phyloP scores from a whole-genome alignment of 768 basidiomycete genomes.

The Leccinum disarticulatum region DNA sequence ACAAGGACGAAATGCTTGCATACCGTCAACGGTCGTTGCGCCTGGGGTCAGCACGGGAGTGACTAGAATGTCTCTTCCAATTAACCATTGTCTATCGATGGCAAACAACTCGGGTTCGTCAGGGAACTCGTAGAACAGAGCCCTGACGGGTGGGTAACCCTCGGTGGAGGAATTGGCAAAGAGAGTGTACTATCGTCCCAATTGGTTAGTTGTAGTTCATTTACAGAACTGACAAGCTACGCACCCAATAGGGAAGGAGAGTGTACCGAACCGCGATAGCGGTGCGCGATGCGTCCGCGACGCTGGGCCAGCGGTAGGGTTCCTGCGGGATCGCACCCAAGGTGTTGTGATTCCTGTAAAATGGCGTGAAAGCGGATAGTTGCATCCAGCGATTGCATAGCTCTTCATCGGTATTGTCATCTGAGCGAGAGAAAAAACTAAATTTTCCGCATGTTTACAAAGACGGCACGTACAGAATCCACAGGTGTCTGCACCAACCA shows the following conservation, averaged over 20 bases:
- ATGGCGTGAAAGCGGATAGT: conserved; percentile 72
- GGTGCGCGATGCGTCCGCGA: conserved; percentile 67
- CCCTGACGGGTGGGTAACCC: conserved; percentile 69
- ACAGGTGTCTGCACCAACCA: conserved; percentile 73
- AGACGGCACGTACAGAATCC: conserved; percentile 24
- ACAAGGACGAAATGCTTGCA: conserved; percentile 20
- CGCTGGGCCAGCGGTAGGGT: conserved; percentile 76
- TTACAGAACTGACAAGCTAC: conserved; percentile 16
- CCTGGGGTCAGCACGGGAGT: conserved; percentile 74
- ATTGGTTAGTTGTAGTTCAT: conserved; percentile 27
- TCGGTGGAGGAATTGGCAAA: conserved; percentile 61
- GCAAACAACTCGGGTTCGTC: conserved; percentile 61
- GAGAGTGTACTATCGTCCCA: conserved; percentile 53
- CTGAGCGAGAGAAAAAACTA: conserved; percentile 9
- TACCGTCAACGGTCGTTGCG: conserved; percentile 63
- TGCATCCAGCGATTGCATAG: conserved; percentile 86
- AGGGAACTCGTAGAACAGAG: conserved; percentile 78
- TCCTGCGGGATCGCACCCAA: conserved; percentile 69
- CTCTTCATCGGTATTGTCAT: conserved; percentile 70
- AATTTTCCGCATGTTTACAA: not conserved
- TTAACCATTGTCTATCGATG: conserved; percentile 66
- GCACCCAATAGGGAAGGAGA: conserved; percentile 74
- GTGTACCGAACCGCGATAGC: conserved; percentile 67
- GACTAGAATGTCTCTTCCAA: conserved; percentile 69
- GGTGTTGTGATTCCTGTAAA: conserved; percentile 75